Evolutionary conservation across 305 asterid species (phyloP).

Genomic region (Fraxinus greggii): DNA sequence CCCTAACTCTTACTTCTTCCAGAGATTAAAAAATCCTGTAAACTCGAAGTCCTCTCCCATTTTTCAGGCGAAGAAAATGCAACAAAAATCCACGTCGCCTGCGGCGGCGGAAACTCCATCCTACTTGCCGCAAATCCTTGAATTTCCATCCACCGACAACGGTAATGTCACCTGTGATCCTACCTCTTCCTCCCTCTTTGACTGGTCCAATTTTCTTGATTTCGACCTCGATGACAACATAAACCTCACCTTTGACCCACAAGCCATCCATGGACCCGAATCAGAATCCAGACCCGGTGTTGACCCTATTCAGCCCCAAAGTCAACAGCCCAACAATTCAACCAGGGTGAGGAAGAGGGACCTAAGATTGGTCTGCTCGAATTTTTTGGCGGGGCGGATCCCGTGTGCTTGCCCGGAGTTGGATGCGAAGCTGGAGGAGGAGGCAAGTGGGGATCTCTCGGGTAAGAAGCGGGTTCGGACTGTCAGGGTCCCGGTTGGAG

Average conservation of each 20-base stretch:
- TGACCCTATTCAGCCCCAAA: not conserved
- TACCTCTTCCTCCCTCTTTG: conserved; percentile 54
- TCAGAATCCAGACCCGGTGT: conserved; percentile 22
- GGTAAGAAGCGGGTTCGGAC: conserved; percentile 66
- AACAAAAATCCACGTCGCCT: conserved; percentile 21
- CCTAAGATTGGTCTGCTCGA: conserved; percentile 72
- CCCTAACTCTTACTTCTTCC: conserved; percentile 19
- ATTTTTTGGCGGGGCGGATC: conserved; percentile 69
- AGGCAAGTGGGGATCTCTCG: conserved; percentile 39
- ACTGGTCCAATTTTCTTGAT: conserved; percentile 81
- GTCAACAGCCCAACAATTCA: conserved; percentile 26
- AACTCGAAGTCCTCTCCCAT: conserved; percentile 13
- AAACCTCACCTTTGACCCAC: conserved; percentile 22
- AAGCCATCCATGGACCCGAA: conserved; percentile 16
- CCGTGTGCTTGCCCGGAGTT: conserved; percentile 92
- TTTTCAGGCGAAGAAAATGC: conserved; percentile 17
- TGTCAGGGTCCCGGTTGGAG: conserved; percentile 35
- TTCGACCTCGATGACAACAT: conserved; percentile 54
- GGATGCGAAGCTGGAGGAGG: conserved; percentile 62
- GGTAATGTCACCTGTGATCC: conserved; percentile 33
- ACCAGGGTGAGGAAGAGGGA: conserved; percentile 67
- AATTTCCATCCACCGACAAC: conserved; percentile 28
- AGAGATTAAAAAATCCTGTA: conserved; percentile 10
- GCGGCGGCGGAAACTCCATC: conserved; percentile 20
- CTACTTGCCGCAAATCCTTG: conserved; percentile 19